Conservation (phyloP, 2,329 filamentous ascomycete genomes). For the Trichoderma oligosporum region DNA sequence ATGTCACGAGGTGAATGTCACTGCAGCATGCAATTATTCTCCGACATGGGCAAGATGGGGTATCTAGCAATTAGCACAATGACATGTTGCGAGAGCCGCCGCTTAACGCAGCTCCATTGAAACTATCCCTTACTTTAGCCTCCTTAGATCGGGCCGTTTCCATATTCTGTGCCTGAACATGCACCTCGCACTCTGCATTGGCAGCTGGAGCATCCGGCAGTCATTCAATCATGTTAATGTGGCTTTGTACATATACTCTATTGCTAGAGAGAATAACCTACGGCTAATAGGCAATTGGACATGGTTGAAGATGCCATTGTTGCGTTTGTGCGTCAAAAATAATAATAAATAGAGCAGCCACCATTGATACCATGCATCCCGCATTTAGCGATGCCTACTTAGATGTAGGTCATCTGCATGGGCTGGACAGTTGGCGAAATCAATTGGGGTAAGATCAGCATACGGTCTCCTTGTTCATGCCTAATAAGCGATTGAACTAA, state of each 20-base stretch:
- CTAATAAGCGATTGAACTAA: background rate
- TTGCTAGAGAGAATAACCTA: background rate
- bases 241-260: background rate
- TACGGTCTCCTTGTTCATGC: conserved; percentile 8
- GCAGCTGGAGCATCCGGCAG: background rate
- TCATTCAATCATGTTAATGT: background rate
- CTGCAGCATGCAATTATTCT: no score
- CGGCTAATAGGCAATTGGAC: conserved; percentile 5
- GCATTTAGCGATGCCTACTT: no score
- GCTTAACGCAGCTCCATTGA: background rate
- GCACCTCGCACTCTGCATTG: background rate
- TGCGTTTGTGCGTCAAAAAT: background rate
- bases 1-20: background rate
- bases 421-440: background rate
- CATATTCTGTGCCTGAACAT: background rate
- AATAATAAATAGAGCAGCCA: no score
- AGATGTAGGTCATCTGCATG: no score
- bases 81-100: background rate
- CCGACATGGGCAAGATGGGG: background rate
- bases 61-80: no score
- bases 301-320: background rate
- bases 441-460: conserved; percentile 2
- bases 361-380: background rate
- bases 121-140: background rate
- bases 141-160: conserved; percentile 9